Base-by-base conservation (phyloP, 495 filamentous ascomycete genomes). In the Aspergillus biplanus region DNA sequence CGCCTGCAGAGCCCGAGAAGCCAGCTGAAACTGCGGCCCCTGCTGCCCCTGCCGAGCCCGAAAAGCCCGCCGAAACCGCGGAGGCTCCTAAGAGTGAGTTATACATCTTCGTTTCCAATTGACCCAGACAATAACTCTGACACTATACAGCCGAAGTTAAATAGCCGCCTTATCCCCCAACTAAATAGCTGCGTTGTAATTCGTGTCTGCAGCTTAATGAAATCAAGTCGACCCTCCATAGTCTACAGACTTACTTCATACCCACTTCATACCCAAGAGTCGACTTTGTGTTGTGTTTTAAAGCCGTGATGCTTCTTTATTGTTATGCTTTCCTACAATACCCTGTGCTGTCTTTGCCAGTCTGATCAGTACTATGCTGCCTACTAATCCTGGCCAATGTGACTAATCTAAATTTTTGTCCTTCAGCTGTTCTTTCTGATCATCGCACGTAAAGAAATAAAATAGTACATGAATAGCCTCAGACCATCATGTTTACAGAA, bases 211-310 rank as follows among this genome's bases (percentile, higher is more conserved):
- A 33, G 52, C 15, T 11, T 15, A 21, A 18, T 12, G 35, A 33
- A 11, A 9, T 46, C 32, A 12, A 47, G 57, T 16, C 18, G 32
- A 12, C 52, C 58, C 33, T 54, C 52, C 56, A 42, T 60, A 50
- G 4, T 57, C 31, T 33, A 18, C 54, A 9, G 33, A 48, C 35
- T 50, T 55, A 37, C 39, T 27, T 53, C 48, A 47, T 52, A 21
- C 31, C 59, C 64, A 52, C 55, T 44, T 65, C 65, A 70, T 70
- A 70, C 68, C 67, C 68, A 48, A 56, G 56, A 63, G 59, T 59
- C 46, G 60, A 63, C 32, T 58, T 59, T 37, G 32, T 16, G 44
- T 54, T 56, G 33, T 60, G 54, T 62, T 50, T 47, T 59, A 31
- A 56, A 56, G 53, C 34, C 35, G 37, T 44, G 52, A 54, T 52